Evolutionary conservation across 345 rosid species (phyloP), one percentile per base, ranked within the genome.

Genomic region (Salix arbutifolia): DNA sequence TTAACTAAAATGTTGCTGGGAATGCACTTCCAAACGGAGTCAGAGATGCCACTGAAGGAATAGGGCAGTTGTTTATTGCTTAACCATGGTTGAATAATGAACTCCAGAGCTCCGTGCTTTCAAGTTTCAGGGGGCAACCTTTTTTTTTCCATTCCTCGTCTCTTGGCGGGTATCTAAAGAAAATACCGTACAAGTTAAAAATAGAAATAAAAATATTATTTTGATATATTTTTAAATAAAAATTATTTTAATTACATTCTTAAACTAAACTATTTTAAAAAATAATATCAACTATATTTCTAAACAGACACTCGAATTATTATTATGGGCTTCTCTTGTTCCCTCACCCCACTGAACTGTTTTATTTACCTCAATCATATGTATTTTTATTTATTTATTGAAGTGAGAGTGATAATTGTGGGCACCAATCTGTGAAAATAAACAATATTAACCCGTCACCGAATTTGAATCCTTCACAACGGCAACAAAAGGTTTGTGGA

Each of bases 221-320:
- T 8, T 2, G 0, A 38, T 38, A 0, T 6, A 37, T 37, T 37
- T 37, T 0, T 0, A 1, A 38, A 0, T 1, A 38, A 38, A 37
- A 37, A 38, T 28, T 28, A 26, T 26, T 26, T 26, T 1, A 26
- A 38, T 0, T 0, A 8, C 1, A 6, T 0, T 38, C 8, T 8
- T 38, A 2, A 40, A 10, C 4, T 1, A 5, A 33, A 31, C 4
- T 0, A 9, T 0, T 40, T 10, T 40, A 0, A 2, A 40, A 40
- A 40, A 10, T 0, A 10, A 10, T 0, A 0, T 0, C 3, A 9
- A 40, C 0, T 0, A 10, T 0, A 10, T 0, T 10, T 40, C 2
- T 40, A 10, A 40, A 10, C 35, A 37, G 0, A 33, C 35, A 4
- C 0, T 33, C 0, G 13, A 0, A 13, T 40, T 11, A 40, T 40